Base-by-base conservation (phyloP, 257 asterid genomes). In the Scutellaria minor region DNA sequence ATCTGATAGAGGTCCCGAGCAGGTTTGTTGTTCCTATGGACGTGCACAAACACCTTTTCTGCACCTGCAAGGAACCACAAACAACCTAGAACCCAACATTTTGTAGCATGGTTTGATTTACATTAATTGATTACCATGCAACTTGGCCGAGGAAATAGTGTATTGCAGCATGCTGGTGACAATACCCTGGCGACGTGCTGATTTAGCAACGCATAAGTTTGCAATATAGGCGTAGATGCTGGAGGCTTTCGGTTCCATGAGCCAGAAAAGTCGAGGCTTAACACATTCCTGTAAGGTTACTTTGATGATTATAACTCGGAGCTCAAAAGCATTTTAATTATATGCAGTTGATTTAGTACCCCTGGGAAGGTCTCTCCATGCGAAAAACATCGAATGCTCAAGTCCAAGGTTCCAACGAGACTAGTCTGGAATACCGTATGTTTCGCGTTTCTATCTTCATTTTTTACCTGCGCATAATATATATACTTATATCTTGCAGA, bases 171-270 rank as follows among this genome's bases (percentile, higher is more conserved):
- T 83, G 66, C 74, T 75, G 72, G 72, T 81, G 11, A 93, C 96
- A 57, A 89, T 72, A 46, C 96, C 96, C 62, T 72, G 86, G 27
- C 93, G 85, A 8, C 97, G 96, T 20, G 86, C 88, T 53, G 85
- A 80, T 83, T 85, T 91, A n/a, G 86, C 81, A 3, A 91, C 88
- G 63, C 97, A 91, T 55, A 91, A 74, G 72, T 91, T 91, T 62
- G 93, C 71, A 24, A 91, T 79, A 54, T 91, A 87, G 37, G 89
- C 89, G 53, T 81, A 89, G 71, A 61, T 74, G 27, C 76, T 66
- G 6, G 80, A 57, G 11, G 75, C 12, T 73, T 82, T 78, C 61
- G 64, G 37, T 27, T 79, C 68, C 37, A 47, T 13, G 66, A 79
- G 66, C 79, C 87, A 60, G 68, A 87, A 80, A 45, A 75, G 64